Evolutionary conservation across 768 basidiomycete genomes (phyloP).

Genomic region (Tricholoma sp.): DNA sequence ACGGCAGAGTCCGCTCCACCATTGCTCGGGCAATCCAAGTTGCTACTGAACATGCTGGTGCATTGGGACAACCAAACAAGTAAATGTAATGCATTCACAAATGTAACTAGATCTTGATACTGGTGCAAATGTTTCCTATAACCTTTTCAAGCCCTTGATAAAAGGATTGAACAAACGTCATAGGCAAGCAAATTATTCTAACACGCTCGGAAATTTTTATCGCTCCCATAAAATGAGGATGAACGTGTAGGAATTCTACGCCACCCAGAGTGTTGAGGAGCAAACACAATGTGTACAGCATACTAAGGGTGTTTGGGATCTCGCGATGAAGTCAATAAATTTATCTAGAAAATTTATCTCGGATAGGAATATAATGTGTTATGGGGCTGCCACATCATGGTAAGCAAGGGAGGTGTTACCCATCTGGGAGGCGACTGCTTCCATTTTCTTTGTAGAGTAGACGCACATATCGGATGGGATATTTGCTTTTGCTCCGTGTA

Average conservation of each 20-base stretch:
- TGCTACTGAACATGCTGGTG: slow-evolving; percentile 84
- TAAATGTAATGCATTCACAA: not conserved
- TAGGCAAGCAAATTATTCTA: slow-evolving; percentile 24
- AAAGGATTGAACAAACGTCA: slow-evolving; percentile 29
- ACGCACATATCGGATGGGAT: slow-evolving; percentile 30
- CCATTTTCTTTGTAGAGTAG: slow-evolving; percentile 20
- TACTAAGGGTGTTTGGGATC: not conserved
- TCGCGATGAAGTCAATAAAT: not conserved
- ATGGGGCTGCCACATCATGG: slow-evolving; percentile 3
- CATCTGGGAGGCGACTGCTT: slow-evolving; percentile 19
- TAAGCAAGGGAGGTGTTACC: slow-evolving; percentile 9
- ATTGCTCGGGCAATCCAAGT: slow-evolving; percentile 94
- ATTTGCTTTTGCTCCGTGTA: slow-evolving; percentile 71
- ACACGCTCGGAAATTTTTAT: slow-evolving; percentile 33
- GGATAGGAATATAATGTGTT: not conserved
- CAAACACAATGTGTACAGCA: slow-evolving; percentile 21
- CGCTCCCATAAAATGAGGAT: slow-evolving; percentile 98
- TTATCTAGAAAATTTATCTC: slow-evolving; percentile 1
- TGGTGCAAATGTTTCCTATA: slow-evolving; percentile 19
- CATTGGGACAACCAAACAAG: slow-evolving; percentile 65
- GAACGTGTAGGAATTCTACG: slow-evolving; percentile 65
- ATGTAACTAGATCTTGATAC: not conserved
- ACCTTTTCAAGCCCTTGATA: slow-evolving; percentile 28
- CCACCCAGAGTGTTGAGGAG: slow-evolving; percentile 98
- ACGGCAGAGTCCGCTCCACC: slow-evolving; percentile 87